These are phyloP conservation scores for Beauveria brongniartii DNA, from an alignment of 2,329 filamentous ascomycete genomes.

Conservation along the genomic window DNA sequence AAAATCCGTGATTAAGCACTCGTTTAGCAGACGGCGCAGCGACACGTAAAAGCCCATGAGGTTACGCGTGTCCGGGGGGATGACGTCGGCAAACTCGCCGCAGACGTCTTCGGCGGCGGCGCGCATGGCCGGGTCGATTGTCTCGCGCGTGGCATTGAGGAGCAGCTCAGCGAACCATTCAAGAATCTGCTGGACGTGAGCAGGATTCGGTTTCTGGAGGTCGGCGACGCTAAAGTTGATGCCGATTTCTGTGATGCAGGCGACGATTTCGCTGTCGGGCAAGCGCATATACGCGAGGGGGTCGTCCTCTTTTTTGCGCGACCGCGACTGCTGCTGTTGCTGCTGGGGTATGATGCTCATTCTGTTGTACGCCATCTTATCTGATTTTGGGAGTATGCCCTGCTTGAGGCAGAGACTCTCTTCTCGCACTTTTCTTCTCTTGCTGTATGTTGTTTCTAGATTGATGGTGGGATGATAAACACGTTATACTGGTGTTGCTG, in stretches of 20 bases:
- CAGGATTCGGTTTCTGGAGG: constrained; percentile 85
- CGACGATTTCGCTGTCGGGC: constrained; percentile 74
- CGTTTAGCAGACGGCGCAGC: constrained; percentile 67
- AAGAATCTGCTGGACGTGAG: constrained; percentile 94
- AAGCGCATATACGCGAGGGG: constrained; percentile 53
- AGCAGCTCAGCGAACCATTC: constrained; percentile 95
- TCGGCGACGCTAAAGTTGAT: constrained; percentile 81
- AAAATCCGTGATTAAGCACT: constrained; percentile 91
- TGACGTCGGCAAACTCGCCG: constrained; percentile 74
- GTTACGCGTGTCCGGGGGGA: constrained; percentile 82
- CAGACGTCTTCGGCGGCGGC: constrained; percentile 83
- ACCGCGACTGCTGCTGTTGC: constrained; percentile 42
- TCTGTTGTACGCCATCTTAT: constrained; percentile 50
- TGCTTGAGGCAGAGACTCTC: not conserved
- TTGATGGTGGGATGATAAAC: not conserved
- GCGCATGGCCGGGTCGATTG: constrained; percentile 90
- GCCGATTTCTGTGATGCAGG: constrained; percentile 94
- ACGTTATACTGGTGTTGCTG: constrained; percentile 5
- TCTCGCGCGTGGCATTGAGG: constrained; percentile 87
- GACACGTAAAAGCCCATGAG: constrained; percentile 93
- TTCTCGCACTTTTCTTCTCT: not conserved
- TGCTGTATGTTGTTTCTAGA: not conserved
- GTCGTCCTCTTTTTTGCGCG: constrained; percentile 52
- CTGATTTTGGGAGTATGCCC: not conserved
- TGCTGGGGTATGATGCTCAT: constrained; percentile 52